Evolutionary conservation across 495 filamentous ascomycete species (phyloP), one percentile per base, ranked within the genome.

Genomic region (Hypoxylon lenormandii): DNA sequence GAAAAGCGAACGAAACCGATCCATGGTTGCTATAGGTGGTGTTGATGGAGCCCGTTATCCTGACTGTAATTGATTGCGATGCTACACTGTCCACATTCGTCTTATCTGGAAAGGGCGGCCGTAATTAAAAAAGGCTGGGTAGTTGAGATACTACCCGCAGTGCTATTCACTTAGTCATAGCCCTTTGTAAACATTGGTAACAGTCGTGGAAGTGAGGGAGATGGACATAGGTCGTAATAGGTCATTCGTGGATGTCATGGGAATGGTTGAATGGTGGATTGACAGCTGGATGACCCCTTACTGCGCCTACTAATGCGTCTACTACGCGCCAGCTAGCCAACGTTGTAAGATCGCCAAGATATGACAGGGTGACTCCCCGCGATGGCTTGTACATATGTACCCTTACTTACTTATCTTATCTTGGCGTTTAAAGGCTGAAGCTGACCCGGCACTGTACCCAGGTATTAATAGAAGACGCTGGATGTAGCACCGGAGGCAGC

Each of bases 1-100:
- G 36, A 87, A 76, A 19, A 86, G 72, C 54, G 76, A 79, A 42
- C 83, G 83, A 21, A 87, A 53, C 46, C 81, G 79, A 46, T 86
- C 79, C 80, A 87, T 83, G 48, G 43, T 53, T 36, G 60, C 64
- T 64, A 22, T 59, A 11, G 30, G 26, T 28, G 26, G 26, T 28
- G 26, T 7, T 46, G 52, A 30, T 43, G 26, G n/a, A 50, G 40
- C 12, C 23, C 12, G 37, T 45, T 22, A 19, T 23, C 15, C 7
- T 2, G n/a, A 45, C 21, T 33, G 23, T 38, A 22, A 30, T 40
- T 40, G 43, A n/a, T 15, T 16, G 64, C 26, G 43, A 50, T 48
- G 13, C 12, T 21, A 22, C 38, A 15, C 15, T 23, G 45, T 38
- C 56, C 45, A 62, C 61, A 55, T 40, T n/a, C 36, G 36, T n/a